Evolutionary conservation across 1,284 basidiomycete genomes (phyloP).

Genomic region (Boletus calvinii): DNA sequence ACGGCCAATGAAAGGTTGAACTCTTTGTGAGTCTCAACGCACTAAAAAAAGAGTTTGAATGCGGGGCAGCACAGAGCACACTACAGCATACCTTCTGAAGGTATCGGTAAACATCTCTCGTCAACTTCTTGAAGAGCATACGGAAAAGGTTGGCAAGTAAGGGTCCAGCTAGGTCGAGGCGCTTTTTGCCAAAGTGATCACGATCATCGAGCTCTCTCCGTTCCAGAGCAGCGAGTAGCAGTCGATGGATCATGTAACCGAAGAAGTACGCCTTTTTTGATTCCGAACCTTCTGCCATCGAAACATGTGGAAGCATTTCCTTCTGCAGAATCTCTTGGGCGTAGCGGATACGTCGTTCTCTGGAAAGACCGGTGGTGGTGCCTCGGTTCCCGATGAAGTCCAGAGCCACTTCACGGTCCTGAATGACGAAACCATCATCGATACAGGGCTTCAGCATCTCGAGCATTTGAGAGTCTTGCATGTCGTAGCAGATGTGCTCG

Average conservation of each 20-base stretch:
- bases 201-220: slow-evolving; percentile 96
- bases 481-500: slow-evolving; percentile 98
- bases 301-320: slow-evolving; percentile 98
- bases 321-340: slow-evolving; percentile 98
- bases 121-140: slow-evolving; percentile 96
- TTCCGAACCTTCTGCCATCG: slow-evolving; percentile 94
- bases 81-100: slow-evolving; percentile 78
- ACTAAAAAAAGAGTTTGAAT: slow-evolving; percentile 49
- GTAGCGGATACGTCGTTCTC: slow-evolving; percentile 91
- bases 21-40: slow-evolving; percentile 95
- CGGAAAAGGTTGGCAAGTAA: slow-evolving; percentile 94
- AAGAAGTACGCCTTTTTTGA: slow-evolving; percentile 99
- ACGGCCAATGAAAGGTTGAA: slow-evolving; percentile 93
- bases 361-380: slow-evolving; percentile 90
- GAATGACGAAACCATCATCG: slow-evolving; percentile 97
- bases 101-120: slow-evolving; percentile 96
- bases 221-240: slow-evolving; percentile 91
- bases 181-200: slow-evolving; percentile 99
- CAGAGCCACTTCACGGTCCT: slow-evolving; percentile 93
- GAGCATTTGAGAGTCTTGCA: slow-evolving; percentile 93
- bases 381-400: slow-evolving; percentile 99
- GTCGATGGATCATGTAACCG: slow-evolving; percentile 99
- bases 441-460: slow-evolving; percentile 99
- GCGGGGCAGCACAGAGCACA: background rate
- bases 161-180: slow-evolving; percentile 94